Percentiles rank a stretch among this genome's conserved stretches.
phyloP scores from a whole-genome alignment of 331 rosid species.

The Malus hybrid region DNA sequence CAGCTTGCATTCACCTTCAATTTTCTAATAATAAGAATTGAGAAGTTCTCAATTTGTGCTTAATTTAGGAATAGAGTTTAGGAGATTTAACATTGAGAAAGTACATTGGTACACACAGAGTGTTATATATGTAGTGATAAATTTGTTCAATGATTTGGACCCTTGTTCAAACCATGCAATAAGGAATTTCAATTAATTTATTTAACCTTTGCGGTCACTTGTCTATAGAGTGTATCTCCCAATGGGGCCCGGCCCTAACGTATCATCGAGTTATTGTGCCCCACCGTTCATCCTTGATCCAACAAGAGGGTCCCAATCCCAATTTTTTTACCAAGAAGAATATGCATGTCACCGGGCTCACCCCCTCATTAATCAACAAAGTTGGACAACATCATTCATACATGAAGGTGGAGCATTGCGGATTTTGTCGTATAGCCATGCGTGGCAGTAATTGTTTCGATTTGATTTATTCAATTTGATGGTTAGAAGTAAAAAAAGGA shows the following conservation, averaged over 20 bases:
- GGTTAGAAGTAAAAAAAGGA: no score
- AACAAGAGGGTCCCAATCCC: slow-evolving; percentile 12
- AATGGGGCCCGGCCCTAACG: background rate
- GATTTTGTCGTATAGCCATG: background rate
- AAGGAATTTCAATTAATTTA: background rate
- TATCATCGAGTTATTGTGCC: background rate
- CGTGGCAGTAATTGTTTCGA: background rate
- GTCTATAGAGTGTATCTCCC: background rate
- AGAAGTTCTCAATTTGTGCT: no score
- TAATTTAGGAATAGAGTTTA: no score
- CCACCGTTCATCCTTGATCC: background rate
- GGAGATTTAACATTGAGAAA: no score
- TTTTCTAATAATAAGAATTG: no score
- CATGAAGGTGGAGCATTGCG: background rate
- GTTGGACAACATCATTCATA: background rate
- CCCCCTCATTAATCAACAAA: slow-evolving; percentile 12
- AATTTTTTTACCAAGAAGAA: background rate
- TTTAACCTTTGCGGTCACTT: background rate
- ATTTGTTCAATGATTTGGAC: background rate
- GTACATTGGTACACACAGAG: background rate
- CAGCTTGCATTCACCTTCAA: no score
- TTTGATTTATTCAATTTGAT: no score
- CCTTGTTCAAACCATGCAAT: background rate
- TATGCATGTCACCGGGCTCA: background rate
- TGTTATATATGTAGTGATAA: no score